Base-by-base conservation (phyloP, 1,139 yeast species). In the Lodderomyces jiufengensis region DNA sequence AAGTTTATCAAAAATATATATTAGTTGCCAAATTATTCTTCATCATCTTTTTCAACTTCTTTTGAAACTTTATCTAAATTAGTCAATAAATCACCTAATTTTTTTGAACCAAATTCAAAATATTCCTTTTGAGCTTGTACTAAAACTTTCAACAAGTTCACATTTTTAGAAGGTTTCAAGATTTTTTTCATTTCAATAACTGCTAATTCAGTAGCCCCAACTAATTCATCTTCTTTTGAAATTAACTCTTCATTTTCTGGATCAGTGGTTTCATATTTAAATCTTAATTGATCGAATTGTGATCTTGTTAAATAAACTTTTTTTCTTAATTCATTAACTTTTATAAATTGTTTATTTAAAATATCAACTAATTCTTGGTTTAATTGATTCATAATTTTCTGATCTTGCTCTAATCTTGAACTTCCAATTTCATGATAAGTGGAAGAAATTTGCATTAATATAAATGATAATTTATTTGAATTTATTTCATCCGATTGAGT, bases 131-230 rank as follows among this genome's bases (percentile, higher is more conserved):
- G 92, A 39, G 85, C 82, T 46, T 71, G 66, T 43, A 78, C 76
- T 50, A 82, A 76, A 11, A 80, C 63, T 51, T 79, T 80, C 46
- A 84, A 65, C 50, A 84, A 63, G 41, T 75, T 70, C 35, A 84
- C 68, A 37, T 79, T 67, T 55, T 80, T 83, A 10, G 79, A 66
- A 27, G 90, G 87, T 44, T 73, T 77, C 49, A 84, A 76, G 41
- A 84, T 65, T 44, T 71, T 76, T 57, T 81, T 79, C 92, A 84
- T 83, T 39, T 78, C 78, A 48, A 76, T 73, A n/a, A 82, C 92
- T 1, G 92, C 92, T 23, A 70, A 66, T 41, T 82, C 82, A 7
- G 88, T 84, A 18, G 86, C 84, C 50, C 80, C 74, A 23, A 84
- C 92, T 48, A 84, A 73, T 44, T 81, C 90, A 53, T 84, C 95